These are phyloP conservation scores for Wickerhamiella galacta DNA, from an alignment of 805 yeast species.

Conservation along the genomic window DNA sequence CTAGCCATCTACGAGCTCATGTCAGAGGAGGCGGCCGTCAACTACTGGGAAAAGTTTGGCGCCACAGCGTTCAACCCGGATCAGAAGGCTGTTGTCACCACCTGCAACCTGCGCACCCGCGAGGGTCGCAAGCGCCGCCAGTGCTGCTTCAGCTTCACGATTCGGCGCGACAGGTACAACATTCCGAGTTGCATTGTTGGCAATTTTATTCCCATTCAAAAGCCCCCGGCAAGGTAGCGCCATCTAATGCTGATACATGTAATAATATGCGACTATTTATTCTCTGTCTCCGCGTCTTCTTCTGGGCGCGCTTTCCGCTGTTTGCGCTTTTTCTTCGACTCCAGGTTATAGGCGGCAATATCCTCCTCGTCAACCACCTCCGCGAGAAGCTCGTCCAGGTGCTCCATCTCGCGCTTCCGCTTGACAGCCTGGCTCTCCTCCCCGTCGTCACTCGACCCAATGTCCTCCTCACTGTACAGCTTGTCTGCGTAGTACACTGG, in stretches of 20 bases:
- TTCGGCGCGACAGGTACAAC: slow-evolving; percentile 79
- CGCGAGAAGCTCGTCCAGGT: slow-evolving; percentile 59
- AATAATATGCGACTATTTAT: too few species aligned
- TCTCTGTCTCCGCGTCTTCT: too few species aligned
- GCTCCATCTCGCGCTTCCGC: slow-evolving; percentile 18
- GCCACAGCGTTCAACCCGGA: slow-evolving; percentile 92
- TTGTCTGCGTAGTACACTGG: slow-evolving; percentile 63
- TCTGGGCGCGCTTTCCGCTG: too few species aligned
- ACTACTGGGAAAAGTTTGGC: slow-evolving; percentile 95
- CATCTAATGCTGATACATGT: too few species aligned
- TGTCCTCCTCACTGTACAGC: slow-evolving; percentile 32
- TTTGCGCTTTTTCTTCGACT: slow-evolving; percentile 22
- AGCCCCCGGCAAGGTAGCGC: not conserved
- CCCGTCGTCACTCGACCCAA: slow-evolving; percentile 25
- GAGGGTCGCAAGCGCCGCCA: slow-evolving; percentile 67
- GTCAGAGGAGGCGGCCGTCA: slow-evolving; percentile 92
- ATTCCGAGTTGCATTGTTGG: slow-evolving; percentile 95
- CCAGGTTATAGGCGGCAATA: slow-evolving; percentile 41
- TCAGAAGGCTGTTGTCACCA: slow-evolving; percentile 84
- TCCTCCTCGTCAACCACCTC: slow-evolving; percentile 72
- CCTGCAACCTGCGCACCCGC: slow-evolving; percentile 70
- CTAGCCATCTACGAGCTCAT: slow-evolving; percentile 82
- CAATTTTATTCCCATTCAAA: slow-evolving; percentile 62
- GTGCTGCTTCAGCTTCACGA: slow-evolving; percentile 90
- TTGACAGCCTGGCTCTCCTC: slow-evolving; percentile 17